A percentile compares a stretch with the other conserved stretches of the same genome.
Conservation (phyloP, 768 basidiomycete species). For the Boletus coccyginus region DNA sequence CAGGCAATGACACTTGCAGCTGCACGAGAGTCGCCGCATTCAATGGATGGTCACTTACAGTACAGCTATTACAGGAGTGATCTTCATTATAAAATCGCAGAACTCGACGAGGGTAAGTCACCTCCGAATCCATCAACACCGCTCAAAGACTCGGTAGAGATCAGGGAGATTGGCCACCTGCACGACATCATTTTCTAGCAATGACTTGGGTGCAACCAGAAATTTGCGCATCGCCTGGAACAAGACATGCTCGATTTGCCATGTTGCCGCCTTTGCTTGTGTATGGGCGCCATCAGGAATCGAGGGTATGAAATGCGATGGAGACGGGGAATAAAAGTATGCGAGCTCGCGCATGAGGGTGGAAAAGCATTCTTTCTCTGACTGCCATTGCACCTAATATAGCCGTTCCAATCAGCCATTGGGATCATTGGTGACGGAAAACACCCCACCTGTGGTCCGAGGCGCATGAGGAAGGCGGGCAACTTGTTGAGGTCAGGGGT, state of each 20-base stretch:
- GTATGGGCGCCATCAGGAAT: constrained; percentile 33
- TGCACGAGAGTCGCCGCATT: background rate
- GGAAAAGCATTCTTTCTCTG: constrained; percentile 82
- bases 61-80: background rate
- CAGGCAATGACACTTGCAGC: background rate
- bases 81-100: background rate
- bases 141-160: constrained; percentile 91
- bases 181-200: constrained; percentile 72
- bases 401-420: background rate
- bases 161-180: constrained; percentile 90
- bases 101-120: background rate
- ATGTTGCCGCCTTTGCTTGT: constrained; percentile 56
- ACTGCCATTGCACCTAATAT: constrained; percentile 80
- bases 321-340: constrained; percentile 76
- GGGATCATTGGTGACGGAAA: background rate
- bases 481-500: constrained; percentile 90
- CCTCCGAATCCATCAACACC: constrained; percentile 58
- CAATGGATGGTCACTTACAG: background rate
- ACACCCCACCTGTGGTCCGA: constrained; percentile 77
- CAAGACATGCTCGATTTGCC: constrained; percentile 89
- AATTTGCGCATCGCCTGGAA: constrained; percentile 86
- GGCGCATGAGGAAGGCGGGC: constrained; percentile 84
- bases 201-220: constrained; percentile 60
- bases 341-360: constrained; percentile 87
- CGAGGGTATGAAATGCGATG: constrained; percentile 15